phyloP scores from a whole-genome alignment of 2,329 filamentous ascomycete species.

The Colletotrichum sojae region DNA sequence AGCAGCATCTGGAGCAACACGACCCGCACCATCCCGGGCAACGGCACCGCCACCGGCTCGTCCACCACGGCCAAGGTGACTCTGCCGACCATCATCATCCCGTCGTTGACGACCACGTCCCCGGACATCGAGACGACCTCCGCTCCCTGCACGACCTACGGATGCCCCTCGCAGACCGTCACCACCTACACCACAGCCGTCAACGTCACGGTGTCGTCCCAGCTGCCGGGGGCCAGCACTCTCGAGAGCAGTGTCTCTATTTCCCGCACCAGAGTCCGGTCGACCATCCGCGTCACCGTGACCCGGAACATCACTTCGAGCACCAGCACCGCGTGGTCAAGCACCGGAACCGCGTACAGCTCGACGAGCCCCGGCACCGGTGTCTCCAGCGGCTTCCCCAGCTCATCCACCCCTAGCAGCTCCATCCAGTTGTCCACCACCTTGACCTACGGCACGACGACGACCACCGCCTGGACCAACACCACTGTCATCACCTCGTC shows the following conservation, averaged over 20 bases:
- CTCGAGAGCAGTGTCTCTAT: neutral
- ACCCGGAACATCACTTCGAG: conserved; percentile 9
- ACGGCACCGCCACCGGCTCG: neutral
- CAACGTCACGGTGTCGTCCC: conserved; percentile 32
- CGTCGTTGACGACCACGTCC: neutral
- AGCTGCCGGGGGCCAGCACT: conserved; percentile 16
- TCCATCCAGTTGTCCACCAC: conserved; percentile 33
- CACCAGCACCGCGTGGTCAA: conserved; percentile 15
- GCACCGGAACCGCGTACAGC: conserved; percentile 23
- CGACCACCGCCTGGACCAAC: neutral
- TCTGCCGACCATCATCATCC: conserved; percentile 14
- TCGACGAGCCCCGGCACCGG: conserved; percentile 16
- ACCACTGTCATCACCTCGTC: neutral
- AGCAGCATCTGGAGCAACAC: conserved; percentile 26
- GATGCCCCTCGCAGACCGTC: conserved; percentile 20
- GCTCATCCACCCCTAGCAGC: neutral
- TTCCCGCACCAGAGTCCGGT: conserved; percentile 19
- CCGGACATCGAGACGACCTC: neutral
- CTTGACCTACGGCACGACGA: conserved; percentile 29
- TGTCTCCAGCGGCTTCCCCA: conserved; percentile 10
- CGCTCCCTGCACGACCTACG: conserved; percentile 17
- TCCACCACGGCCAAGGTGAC: conserved; percentile 8
- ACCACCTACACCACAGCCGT: conserved; percentile 30
- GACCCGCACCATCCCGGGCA: conserved; percentile 5
- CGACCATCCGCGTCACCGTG: conserved; percentile 31